Evolutionary conservation across 2,329 filamentous ascomycete species (phyloP), one percentile per base, ranked within the genome.

Genomic region (Penicillium sp.): DNA sequence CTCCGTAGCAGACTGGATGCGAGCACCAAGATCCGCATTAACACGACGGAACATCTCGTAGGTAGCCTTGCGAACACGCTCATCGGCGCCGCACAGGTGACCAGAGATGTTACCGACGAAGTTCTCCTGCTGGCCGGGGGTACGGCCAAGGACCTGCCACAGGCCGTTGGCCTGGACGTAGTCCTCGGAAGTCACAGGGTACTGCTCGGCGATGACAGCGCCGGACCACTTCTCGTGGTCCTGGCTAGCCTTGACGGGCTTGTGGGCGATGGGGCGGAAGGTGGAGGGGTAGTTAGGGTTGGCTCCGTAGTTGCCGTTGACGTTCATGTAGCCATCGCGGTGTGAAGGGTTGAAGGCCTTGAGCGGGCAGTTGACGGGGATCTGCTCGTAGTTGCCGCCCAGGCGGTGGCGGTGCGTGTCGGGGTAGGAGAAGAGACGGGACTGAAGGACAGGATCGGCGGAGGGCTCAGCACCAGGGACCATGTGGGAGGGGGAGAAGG

Each of bases 271-370:
- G 5, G 67, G 64, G 8, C 73, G 73, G 68, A 77, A 76, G 43
- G 68, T 75, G 23, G 75, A 76, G 15, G 73, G 78, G 69, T 86
- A 86, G 65, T 82, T 80, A 15, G 83, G 81, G 60, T 84, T 81
- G 3, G 81, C 77, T 52, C 84, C 84, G 66, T 86, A 84, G 75
- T 91, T 89, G 69, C 85, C 79, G 57, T 82, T 80, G 66, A 86
- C 84, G 1, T 86, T 83, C 87, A 91, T 91, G 58, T 73, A 70
- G 17, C 89, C 89, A 68, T 91, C 89, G 60, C 89, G 85, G 72
- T 91, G 88, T 79, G 86, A 89, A 62, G 88, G 81, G 80, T 83
- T 81, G 75, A 78, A 78, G 78, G 76, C 68, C 78, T 73, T 77
- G 62, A 79, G 58, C 55, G 84, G 81, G 52, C 78, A 78, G 74